Conservation (phyloP, 2,329 filamentous ascomycete species). For the Magnaporthales sp. region DNA sequence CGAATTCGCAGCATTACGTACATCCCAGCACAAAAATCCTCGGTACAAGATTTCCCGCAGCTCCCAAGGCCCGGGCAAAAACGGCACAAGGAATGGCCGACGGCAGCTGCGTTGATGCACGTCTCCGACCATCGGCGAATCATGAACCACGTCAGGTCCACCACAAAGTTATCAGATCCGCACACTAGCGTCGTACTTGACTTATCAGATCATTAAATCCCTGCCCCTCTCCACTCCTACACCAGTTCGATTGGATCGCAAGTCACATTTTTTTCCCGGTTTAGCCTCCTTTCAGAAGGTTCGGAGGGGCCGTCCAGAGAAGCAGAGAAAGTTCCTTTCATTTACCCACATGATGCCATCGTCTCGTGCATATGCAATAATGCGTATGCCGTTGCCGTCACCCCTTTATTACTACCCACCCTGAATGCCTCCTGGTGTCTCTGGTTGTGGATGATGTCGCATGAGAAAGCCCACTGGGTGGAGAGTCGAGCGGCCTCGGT, state of each 20-base stretch:
- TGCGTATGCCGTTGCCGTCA: neutral
- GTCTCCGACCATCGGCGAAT: neutral
- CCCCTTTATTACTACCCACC: neutral
- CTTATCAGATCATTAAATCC: slow-evolving; percentile 23
- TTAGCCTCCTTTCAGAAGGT: no score
- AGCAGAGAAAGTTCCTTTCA: neutral
- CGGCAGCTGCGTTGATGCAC: neutral
- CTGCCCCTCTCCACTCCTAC: neutral
- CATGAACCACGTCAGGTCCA: neutral
- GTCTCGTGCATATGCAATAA: neutral
- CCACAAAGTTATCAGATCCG: slow-evolving; percentile 22
- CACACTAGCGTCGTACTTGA: slow-evolving; percentile 15
- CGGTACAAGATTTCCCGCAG: neutral
- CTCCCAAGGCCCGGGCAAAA: neutral
- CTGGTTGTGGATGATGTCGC: neutral
- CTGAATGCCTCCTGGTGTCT: neutral
- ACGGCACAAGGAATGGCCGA: neutral
- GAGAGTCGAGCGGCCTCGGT: neutral
- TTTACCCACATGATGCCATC: neutral
- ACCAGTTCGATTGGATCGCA: no score
- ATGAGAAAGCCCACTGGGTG: neutral
- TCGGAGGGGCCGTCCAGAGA: neutral
- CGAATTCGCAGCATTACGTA: neutral
- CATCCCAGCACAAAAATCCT: neutral
- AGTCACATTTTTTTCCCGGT: neutral